Evolutionary conservation across 305 asterid genomes (phyloP), one percentile per base, ranked within the genome.

Genomic region (Nicotiana rustica): DNA sequence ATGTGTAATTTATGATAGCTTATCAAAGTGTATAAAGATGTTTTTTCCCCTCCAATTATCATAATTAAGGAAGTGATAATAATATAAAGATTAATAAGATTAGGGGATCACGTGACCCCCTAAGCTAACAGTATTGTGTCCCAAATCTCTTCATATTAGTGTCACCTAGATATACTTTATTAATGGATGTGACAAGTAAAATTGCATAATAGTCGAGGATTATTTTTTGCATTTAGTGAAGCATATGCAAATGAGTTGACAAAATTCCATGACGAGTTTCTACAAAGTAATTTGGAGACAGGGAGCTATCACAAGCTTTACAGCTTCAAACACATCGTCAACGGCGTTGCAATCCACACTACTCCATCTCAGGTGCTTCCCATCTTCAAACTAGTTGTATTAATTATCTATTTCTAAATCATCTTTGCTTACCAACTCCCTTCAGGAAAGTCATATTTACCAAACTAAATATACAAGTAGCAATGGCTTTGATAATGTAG

Each of bases 261-360:
- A 64, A 85, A 91, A 67, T 90, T 92, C 10, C 99, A 94, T 68
- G 94, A 94, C 35, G 78, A 89, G 10, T 86, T 94, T 84, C 90
- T 96, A 38, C 86, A 89, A 36, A 88, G 86, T 86, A 69, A 84
- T 13, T 76, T 96, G 6, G 94, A 94, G 2, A 82, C 78, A 4
- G 95, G 96, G 73, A 93, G 90, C 85, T 96, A 94, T 60, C 79
- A 64, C 67, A 96, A 96, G 90, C 94, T 96, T 69, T 93, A 92
- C 90, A 94, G 98, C 95, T 96, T 90, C 78, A 91, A 90, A 35
- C 94, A 94, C 87, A 84, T 96, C 18, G 94, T 91, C 17, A 94
- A 93, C 78, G 98, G 98, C 21, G 91, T 96, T 71, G 95, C 99
- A 1, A 82, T 94, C 47, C 98, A 96, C 81, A 93, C 97, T 8